Evolutionary conservation across 768 basidiomycete species (phyloP).

Genomic region (Sutorius australiensis): DNA sequence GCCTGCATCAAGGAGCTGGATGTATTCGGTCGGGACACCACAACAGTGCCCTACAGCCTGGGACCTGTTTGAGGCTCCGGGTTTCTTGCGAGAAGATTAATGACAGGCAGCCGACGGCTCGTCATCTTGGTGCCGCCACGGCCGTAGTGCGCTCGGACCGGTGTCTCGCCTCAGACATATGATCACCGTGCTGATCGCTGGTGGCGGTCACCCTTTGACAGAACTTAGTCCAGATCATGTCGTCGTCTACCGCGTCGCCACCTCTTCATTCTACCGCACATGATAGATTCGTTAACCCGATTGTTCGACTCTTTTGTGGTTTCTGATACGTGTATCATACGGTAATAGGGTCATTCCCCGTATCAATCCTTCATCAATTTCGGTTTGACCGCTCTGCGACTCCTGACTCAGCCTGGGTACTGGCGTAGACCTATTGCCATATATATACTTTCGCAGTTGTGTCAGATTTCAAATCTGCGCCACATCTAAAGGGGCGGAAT

Average conservation of each 20-base stretch:
- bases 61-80: background rate
- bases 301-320: background rate
- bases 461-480: slow-evolving; percentile 5
- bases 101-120: background rate
- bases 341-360: background rate
- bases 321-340: background rate
- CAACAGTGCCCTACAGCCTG: background rate
- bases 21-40: background rate
- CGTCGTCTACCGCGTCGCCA: no score
- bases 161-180: background rate
- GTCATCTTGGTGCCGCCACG: no score
- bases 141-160: no score
- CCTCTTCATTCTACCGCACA: no score
- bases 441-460: background rate
- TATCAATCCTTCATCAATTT: background rate
- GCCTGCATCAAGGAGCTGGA: background rate
- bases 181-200: background rate
- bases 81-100: background rate
- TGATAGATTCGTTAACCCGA: background rate
- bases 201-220: background rate
- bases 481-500: background rate
- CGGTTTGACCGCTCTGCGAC: no score
- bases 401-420: background rate
- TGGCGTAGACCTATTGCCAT: slow-evolving; percentile 7
- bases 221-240: no score